Conservation (phyloP, 1,139 yeast genomes). For the Meyerozyma smithsonii region DNA sequence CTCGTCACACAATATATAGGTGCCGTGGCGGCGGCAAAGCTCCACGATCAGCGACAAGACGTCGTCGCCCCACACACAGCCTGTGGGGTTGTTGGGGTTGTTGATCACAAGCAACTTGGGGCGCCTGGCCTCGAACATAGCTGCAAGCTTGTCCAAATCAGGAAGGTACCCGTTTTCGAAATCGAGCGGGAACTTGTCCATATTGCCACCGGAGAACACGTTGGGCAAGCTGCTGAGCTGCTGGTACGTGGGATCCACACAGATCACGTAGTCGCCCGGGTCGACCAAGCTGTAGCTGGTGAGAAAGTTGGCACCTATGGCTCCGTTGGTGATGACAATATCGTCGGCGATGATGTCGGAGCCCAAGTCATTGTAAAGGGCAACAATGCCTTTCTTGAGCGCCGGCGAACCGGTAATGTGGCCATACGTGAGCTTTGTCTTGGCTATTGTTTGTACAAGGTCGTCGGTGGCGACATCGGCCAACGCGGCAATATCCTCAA, state of each 20-base stretch:
- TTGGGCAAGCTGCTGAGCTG: conserved; percentile 48
- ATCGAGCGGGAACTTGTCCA: conserved; percentile 29
- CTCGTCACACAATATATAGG: conserved; percentile 47
- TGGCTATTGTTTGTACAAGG: conserved; percentile 4
- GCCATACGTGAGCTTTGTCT: conserved; percentile 40
- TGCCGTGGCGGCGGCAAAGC: conserved; percentile 29
- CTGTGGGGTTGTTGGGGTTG: conserved; percentile 56
- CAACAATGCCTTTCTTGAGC: conserved; percentile 31
- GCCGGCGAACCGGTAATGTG: conserved; percentile 43
- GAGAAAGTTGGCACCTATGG: conserved; percentile 55
- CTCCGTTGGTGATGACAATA: conserved; percentile 51
- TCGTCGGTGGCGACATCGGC: conserved; percentile 11
- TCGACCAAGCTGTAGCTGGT: conserved; percentile 43
- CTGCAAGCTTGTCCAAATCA: conserved; percentile 26
- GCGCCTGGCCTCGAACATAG: conserved; percentile 21
- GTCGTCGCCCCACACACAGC: conserved; percentile 38
- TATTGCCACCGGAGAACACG: conserved; percentile 41
- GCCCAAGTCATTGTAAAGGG: conserved; percentile 27
- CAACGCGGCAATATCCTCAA: conserved; percentile 32
- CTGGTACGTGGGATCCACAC: conserved; percentile 50
- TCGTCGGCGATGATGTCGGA: conserved; percentile 18
- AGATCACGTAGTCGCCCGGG: conserved; percentile 46
- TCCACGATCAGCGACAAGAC: conserved; percentile 31
- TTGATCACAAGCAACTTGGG: conserved; percentile 47
- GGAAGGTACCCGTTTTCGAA: conserved; percentile 34